Base-by-base conservation (phyloP, 2,329 filamentous ascomycete genomes). In the Cordyceps cateniannulata region DNA sequence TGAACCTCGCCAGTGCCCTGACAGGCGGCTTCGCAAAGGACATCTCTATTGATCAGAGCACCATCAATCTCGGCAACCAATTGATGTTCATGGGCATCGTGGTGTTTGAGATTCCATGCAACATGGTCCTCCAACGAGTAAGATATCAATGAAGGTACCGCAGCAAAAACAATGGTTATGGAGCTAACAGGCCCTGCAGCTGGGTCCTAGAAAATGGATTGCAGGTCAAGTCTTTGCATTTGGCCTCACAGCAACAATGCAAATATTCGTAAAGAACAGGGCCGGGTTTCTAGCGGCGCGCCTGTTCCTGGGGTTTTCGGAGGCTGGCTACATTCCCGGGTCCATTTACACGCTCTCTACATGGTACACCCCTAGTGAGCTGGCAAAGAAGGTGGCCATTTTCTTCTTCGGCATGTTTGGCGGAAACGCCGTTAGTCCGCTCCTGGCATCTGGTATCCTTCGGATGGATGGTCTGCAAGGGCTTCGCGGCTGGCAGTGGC, bases 321-420 rank as follows among this genome's bases (percentile, higher is more conserved):
- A 83, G 65, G 76, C 79, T 0, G 80, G 80, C 1, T 83, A 80
- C 59, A 82, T 81, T 22, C 80, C 80, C 0, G 79, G 78, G 0
- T 74, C 77, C 0, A 75, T 82, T 10, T 82, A 79, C 61, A 81
- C 79, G 0, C 68, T 82, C 3, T 81, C 79, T 0, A 79, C 75
- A 1, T 82, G 79, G 79, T 83, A 82, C 60, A 76, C 72, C 0
- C 74, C 73, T 44, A 65, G 70, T 1, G 78, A 82, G 62, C 68
- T 80, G 1, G 76, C 77, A 0, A 76, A 75, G 57, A 71, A 80
- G 18, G 74, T 81, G 7, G 77, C 79, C 1, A 65, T 82, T 0
- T 78, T 82, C 61, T 83, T 82, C 66, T 79, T 82, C 48, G 79
- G 80, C 10, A 81, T 82, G 75, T 80, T 82, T 62, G 75, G 78